These are phyloP conservation scores for Kalaharituber pfeilii DNA, from an alignment of 2,329 filamentous ascomycete genomes.

Conservation along the genomic window DNA sequence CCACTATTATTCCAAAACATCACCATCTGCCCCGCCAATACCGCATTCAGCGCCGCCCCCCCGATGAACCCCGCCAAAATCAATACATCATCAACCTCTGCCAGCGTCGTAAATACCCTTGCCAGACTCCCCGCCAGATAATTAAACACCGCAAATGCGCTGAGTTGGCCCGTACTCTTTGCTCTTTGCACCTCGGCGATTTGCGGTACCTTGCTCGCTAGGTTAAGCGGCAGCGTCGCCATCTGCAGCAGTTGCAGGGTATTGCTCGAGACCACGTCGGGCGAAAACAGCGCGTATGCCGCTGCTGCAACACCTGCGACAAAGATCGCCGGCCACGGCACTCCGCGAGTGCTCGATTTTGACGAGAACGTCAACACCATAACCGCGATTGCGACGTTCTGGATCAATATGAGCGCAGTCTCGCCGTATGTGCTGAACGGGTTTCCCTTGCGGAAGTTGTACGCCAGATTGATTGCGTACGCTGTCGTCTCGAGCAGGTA, in stretches of 20 bases:
- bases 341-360: not conserved
- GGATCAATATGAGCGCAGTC: slow-evolving; percentile 74
- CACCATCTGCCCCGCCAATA: slow-evolving; percentile 77
- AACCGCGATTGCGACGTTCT: slow-evolving; percentile 79
- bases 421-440: slow-evolving; percentile 96
- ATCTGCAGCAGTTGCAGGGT: slow-evolving; percentile 39
- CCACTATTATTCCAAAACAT: slow-evolving; percentile 72
- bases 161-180: slow-evolving; percentile 85
- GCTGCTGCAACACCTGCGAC: slow-evolving; percentile 56
- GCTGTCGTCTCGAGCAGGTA: slow-evolving; percentile 82
- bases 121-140: slow-evolving; percentile 84
- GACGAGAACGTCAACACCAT: slow-evolving; percentile 65
- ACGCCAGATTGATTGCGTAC: slow-evolving; percentile 78
- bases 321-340: slow-evolving; percentile 52
- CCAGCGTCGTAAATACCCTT: slow-evolving; percentile 91
- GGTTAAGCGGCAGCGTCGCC: slow-evolving; percentile 40
- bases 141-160: slow-evolving; percentile 98
- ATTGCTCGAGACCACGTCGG: slow-evolving; percentile 43
- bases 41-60: slow-evolving; percentile 72
- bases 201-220: slow-evolving; percentile 87
- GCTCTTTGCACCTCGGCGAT: slow-evolving; percentile 71
- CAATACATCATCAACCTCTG: slow-evolving; percentile 91
- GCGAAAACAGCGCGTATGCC: slow-evolving; percentile 52
- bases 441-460: slow-evolving; percentile 79
- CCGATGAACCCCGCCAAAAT: slow-evolving; percentile 91